Evolutionary conservation across 2,329 filamentous ascomycete species (phyloP).

Genomic region (Colletotrichum destructivum): DNA sequence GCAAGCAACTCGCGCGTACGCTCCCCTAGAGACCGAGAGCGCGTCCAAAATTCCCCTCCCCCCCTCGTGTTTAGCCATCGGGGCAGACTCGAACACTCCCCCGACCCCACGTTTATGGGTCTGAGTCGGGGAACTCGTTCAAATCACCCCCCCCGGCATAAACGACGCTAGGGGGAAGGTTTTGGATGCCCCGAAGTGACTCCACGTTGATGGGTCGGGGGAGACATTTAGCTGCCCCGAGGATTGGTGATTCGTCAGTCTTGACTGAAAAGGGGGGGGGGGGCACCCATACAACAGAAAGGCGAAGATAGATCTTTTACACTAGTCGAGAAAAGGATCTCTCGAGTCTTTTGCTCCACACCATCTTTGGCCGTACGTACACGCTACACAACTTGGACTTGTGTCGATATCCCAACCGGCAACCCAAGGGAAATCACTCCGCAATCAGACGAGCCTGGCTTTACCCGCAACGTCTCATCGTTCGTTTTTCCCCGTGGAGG

Average conservation of each 20-base stretch:
- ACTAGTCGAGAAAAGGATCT: constrained; percentile 1
- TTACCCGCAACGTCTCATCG: not conserved
- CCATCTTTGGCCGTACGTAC: not conserved
- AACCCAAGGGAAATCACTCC: constrained; percentile 2
- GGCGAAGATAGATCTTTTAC: no score
- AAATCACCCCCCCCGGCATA: constrained; percentile 13
- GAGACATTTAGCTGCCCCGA: constrained; percentile 47
- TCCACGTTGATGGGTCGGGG: constrained; percentile 27
- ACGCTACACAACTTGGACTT: constrained; percentile 24
- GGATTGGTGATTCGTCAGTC: constrained; percentile 34
- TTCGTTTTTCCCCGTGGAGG: constrained; percentile 28
- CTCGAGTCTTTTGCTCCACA: constrained; percentile 7
- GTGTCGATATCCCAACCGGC: not conserved
- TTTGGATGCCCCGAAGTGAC: constrained; percentile 39
- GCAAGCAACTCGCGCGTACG: constrained; percentile 5
- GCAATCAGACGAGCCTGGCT: constrained; percentile 23
- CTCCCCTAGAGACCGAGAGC: not conserved
- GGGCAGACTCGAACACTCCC: constrained; percentile 25
- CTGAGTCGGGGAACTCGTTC: not conserved
- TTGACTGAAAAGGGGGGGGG: not conserved
- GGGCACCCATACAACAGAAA: no score
- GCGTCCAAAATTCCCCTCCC: not conserved
- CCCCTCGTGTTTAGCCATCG: constrained; percentile 5
- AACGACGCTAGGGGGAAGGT: constrained; percentile 46
- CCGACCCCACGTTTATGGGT: constrained; percentile 27